Percentiles rank a stretch among this genome's conserved stretches.
Conservation (phyloP, 352 stramenopile species). For the Globisporangium nodosum region DNA sequence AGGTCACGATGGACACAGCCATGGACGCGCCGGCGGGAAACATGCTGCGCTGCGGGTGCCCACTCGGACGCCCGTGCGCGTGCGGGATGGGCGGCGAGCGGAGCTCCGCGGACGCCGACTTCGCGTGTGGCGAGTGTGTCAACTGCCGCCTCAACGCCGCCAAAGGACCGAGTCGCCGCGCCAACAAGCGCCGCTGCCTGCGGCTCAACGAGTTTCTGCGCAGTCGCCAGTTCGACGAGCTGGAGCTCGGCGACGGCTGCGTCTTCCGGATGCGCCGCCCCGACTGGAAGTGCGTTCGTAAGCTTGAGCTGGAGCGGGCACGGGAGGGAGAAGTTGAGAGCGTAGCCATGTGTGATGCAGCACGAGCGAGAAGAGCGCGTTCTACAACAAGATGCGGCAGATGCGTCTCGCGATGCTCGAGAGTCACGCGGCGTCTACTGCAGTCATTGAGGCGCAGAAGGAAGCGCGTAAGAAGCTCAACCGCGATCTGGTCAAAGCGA, state of each 20-base stretch:
- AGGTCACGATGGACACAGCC: neutral
- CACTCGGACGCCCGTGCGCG: slow-evolving; percentile 45
- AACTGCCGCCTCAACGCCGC: slow-evolving; percentile 58
- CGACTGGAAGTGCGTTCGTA: slow-evolving; percentile 44
- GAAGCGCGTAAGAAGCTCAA: slow-evolving; percentile 42
- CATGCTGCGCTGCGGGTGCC: slow-evolving; percentile 60
- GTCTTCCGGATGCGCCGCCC: slow-evolving; percentile 53
- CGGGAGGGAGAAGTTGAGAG: no score
- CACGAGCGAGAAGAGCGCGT: slow-evolving; percentile 29
- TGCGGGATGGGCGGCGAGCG: slow-evolving; percentile 40
- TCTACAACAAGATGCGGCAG: slow-evolving; percentile 58
- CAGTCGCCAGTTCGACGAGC: slow-evolving; percentile 30
- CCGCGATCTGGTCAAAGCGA: slow-evolving; percentile 33
- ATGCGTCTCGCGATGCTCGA: slow-evolving; percentile 46
- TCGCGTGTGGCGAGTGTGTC: slow-evolving; percentile 42
- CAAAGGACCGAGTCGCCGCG: slow-evolving; percentile 9
- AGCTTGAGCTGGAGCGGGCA: neutral
- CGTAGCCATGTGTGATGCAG: slow-evolving; percentile 12
- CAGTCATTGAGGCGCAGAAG: slow-evolving; percentile 33
- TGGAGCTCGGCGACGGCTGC: slow-evolving; percentile 32
- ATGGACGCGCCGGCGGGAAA: slow-evolving; percentile 23
- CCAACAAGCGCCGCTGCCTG: slow-evolving; percentile 25
- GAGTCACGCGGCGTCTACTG: slow-evolving; percentile 17
- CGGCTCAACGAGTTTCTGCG: slow-evolving; percentile 38
- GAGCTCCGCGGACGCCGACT: neutral